Evolutionary conservation across 352 stramenopile species (phyloP).

Genomic region (Phytopythium chamaehyphon): DNA sequence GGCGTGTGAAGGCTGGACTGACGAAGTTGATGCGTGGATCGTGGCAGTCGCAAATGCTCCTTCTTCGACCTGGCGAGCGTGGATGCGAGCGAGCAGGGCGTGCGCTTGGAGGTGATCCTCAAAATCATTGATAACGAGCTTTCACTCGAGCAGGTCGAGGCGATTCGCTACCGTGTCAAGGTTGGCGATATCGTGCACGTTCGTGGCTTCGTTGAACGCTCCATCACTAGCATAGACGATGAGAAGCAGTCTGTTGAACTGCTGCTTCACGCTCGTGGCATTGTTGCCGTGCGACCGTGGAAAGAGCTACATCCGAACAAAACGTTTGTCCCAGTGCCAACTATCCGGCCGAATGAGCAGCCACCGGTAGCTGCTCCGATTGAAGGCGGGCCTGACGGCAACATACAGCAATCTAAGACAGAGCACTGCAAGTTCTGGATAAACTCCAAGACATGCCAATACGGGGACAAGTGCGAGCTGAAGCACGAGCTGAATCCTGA

Average conservation of each 20-base stretch:
- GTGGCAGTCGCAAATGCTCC: constrained; percentile 52
- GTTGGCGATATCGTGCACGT: constrained; percentile 67
- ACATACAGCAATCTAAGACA: neutral
- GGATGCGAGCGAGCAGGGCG: constrained; percentile 8
- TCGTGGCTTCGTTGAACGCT: constrained; percentile 51
- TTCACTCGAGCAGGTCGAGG: constrained; percentile 53
- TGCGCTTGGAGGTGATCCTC: constrained; percentile 70
- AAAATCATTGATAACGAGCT: constrained; percentile 73
- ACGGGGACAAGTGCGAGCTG: constrained; percentile 61
- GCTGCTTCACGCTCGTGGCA: constrained; percentile 42
- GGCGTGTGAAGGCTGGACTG: neutral
- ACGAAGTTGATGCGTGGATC: neutral
- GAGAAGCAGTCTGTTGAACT: constrained; percentile 7
- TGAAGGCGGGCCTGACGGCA: neutral
- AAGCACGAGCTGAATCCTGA: constrained; percentile 46
- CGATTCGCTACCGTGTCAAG: constrained; percentile 56
- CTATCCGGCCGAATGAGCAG: constrained; percentile 21
- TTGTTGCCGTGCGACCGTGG: constrained; percentile 40
- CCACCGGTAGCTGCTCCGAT: constrained; percentile 6
- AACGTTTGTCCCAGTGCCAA: constrained; percentile 56
- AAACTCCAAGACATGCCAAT: constrained; percentile 70
- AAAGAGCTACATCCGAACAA: constrained; percentile 45
- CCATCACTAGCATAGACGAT: constrained; percentile 7
- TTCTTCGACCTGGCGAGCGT: constrained; percentile 68
- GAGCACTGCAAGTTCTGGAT: constrained; percentile 83